These are phyloP conservation scores for Leishmania martiniquensis DNA, from an alignment of 208 protist species.

Conservation along the genomic window DNA sequence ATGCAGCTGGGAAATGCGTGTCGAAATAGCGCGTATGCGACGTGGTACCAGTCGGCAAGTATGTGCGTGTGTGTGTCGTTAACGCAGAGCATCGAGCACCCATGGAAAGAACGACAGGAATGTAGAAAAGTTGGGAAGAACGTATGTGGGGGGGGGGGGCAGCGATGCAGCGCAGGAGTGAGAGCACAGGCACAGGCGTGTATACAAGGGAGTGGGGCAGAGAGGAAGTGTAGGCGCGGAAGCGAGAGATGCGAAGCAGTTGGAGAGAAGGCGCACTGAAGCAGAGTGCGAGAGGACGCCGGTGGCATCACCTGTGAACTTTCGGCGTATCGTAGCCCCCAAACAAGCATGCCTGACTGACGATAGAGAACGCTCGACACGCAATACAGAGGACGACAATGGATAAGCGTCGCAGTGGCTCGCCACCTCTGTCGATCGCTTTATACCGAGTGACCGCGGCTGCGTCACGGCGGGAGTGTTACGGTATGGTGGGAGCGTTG, in stretches of 20 bases:
- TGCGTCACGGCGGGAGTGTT: too few species aligned
- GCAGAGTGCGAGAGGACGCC: not conserved
- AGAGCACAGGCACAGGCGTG: not conserved
- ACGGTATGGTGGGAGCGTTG: too few species aligned
- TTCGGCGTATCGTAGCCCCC: not conserved
- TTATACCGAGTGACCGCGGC: too few species aligned
- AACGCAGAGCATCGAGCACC: not conserved
- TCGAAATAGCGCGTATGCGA: not conserved
- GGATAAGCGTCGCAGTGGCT: too few species aligned
- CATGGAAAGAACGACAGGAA: too few species aligned
- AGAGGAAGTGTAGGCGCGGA: not conserved
- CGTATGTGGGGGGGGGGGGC: not conserved
- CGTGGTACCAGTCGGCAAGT: not conserved
- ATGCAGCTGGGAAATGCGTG: too few species aligned
- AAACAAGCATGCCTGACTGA: not conserved
- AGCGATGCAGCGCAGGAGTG: not conserved
- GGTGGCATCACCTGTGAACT: not conserved
- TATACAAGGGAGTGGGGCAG: not conserved
- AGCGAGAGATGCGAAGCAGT: too few species aligned
- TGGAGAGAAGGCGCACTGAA: not conserved
- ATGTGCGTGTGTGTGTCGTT: not conserved
- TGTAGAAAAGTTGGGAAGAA: not conserved
- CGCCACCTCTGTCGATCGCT: too few species aligned
- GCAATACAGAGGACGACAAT: too few species aligned
- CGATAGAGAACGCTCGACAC: too few species aligned